phyloP scores from a whole-genome alignment of 2,329 filamentous ascomycete species.

The Aspergillus sclerotialis region DNA sequence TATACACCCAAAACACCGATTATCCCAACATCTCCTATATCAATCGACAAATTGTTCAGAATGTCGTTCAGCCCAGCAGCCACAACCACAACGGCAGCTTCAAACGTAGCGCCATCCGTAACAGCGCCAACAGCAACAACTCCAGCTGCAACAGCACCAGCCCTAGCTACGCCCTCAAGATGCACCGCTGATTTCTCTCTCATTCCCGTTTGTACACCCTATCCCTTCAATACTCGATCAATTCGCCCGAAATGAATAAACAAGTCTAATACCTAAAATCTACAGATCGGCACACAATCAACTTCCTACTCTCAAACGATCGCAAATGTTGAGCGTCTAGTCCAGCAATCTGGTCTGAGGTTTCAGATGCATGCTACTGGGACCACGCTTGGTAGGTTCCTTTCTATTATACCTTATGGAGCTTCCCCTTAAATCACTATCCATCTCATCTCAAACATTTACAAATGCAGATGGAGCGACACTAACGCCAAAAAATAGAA shows the following conservation, averaged over 20 bases:
- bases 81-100: too few relatives aligned
- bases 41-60: too few relatives aligned
- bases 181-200: slow-evolving; percentile 85
- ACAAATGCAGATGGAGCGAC: neutral
- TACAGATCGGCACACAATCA: slow-evolving; percentile 62
- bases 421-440: too few relatives aligned
- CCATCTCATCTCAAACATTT: too few relatives aligned
- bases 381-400: slow-evolving; percentile 62
- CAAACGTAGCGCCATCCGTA: too few relatives aligned
- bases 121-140: too few relatives aligned
- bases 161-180: slow-evolving; percentile 51
- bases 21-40: too few relatives aligned
- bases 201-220: slow-evolving; percentile 46
- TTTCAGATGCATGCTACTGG: slow-evolving; percentile 85
- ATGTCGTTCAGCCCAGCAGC: too few relatives aligned
- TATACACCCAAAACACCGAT: too few relatives aligned
- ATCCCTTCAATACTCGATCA: neutral
- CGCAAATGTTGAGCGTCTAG: slow-evolving; percentile 72
- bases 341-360: slow-evolving; percentile 67
- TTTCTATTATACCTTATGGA: too few relatives aligned
- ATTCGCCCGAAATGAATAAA: neutral
- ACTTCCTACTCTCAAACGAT: slow-evolving; percentile 71
- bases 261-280: neutral
- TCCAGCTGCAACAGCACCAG: slow-evolving; percentile 7
- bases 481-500: slow-evolving; percentile 46